These are phyloP conservation scores for Vitis rotundifolia DNA, from an alignment of 164 flowering plant genomes.

Conservation along the genomic window DNA sequence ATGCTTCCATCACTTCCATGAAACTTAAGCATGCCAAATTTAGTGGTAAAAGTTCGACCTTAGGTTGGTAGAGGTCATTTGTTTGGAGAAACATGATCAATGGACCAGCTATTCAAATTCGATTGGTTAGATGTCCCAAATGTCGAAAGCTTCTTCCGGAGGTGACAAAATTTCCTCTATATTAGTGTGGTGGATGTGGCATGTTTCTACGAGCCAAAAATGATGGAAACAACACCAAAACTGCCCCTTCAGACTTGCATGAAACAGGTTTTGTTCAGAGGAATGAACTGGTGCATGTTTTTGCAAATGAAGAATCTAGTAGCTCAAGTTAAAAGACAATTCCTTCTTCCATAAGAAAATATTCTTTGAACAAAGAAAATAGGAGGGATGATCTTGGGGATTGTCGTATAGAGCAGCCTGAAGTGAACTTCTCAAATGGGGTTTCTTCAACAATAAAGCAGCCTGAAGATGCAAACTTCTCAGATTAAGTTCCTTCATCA, in stretches of 20 bases:
- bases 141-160: slow-evolving; percentile 63
- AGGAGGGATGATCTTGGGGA: slow-evolving; percentile 19
- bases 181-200: slow-evolving; percentile 78
- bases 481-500: too few relatives aligned
- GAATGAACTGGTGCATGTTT: slow-evolving; percentile 10
- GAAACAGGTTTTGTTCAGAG: slow-evolving; percentile 17
- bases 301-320: slow-evolving; percentile 18
- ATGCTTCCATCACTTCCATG: background rate
- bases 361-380: slow-evolving; percentile 10
- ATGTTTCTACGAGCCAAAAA: slow-evolving; percentile 64
- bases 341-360: slow-evolving; percentile 11
- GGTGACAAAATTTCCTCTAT: slow-evolving; percentile 47
- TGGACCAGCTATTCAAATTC: slow-evolving; percentile 29
- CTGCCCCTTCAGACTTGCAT: slow-evolving; percentile 6
- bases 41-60: background rate
- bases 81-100: slow-evolving; percentile 33
- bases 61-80: slow-evolving; percentile 1
- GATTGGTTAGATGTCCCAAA: slow-evolving; percentile 76
- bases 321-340: slow-evolving; percentile 14
- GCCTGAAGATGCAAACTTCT: too few relatives aligned
- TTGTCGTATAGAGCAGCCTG: background rate
- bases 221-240: slow-evolving; percentile 12
- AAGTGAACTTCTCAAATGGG: slow-evolving; percentile 1
- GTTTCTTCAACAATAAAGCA: background rate
- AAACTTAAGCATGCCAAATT: background rate